A percentile compares a stretch with the other conserved stretches of the same genome.
These are phyloP conservation scores for Teratosphaeriaceae sp. DNA, from an alignment of 2,329 filamentous ascomycete genomes.

Conservation along the genomic window DNA sequence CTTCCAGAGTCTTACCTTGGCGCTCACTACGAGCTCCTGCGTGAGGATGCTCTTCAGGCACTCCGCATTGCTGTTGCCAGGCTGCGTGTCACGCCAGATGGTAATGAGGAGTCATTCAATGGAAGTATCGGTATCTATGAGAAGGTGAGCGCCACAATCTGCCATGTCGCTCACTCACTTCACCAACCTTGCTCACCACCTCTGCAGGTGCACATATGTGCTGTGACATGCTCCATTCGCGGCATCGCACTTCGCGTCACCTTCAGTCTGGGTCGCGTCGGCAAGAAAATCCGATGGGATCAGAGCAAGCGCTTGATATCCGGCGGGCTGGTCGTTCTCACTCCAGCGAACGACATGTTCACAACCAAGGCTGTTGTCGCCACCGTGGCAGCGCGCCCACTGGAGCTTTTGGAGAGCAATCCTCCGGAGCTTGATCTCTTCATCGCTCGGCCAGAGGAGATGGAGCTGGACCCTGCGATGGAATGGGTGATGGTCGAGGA, in stretches of 20 bases:
- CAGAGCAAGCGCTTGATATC: conserved; percentile 52
- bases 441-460: conserved; percentile 55
- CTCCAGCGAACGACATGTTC: conserved; percentile 55
- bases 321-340: conserved; percentile 50
- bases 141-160: conserved; percentile 51
- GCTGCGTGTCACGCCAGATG: conserved; percentile 47
- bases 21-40: conserved; percentile 66
- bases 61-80: conserved; percentile 60
- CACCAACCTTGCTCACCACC: conserved; percentile 13
- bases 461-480: conserved; percentile 60
- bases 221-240: conserved; percentile 55
- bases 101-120: conserved; percentile 46
- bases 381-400: conserved; percentile 61
- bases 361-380: conserved; percentile 60
- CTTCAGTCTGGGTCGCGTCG: conserved; percentile 62
- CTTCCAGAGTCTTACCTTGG: conserved; percentile 56
- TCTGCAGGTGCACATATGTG: conserved; percentile 57
- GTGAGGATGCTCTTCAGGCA: conserved; percentile 66
- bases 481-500: conserved; percentile 77
- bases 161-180: neutral
- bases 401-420: conserved; percentile 53
- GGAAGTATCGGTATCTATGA: conserved; percentile 57
- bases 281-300: conserved; percentile 62
- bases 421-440: conserved; percentile 71
- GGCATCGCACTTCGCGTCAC: conserved; percentile 62